These are phyloP conservation scores for Podospora appendiculata DNA, from an alignment of 495 filamentous ascomycete species.

Conservation along the genomic window DNA sequence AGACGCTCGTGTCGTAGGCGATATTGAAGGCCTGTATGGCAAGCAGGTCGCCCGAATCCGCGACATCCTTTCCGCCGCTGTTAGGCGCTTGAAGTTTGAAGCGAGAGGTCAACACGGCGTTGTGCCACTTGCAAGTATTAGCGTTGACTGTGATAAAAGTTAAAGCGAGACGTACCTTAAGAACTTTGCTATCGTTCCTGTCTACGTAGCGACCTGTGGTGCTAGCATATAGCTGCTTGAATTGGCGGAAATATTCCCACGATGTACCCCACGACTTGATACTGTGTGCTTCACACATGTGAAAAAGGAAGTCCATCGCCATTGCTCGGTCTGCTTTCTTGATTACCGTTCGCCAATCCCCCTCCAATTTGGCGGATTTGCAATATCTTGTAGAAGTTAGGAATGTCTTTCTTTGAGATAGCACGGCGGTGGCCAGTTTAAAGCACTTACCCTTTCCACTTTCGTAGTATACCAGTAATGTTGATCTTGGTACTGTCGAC, in stretches of 20 bases:
- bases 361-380: background rate
- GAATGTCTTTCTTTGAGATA: background rate
- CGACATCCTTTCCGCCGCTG: slow-evolving; percentile 19
- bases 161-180: slow-evolving; percentile 27
- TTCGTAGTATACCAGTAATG: slow-evolving; percentile 11
- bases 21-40: slow-evolving; percentile 16
- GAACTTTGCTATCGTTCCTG: slow-evolving; percentile 13
- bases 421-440: background rate
- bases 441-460: slow-evolving; percentile 8
- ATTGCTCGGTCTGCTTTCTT: slow-evolving; percentile 7
- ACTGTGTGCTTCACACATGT: slow-evolving; percentile 10
- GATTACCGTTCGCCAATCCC: slow-evolving; percentile 12
- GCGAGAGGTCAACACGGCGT: slow-evolving; percentile 17
- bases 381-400: slow-evolving; percentile 1
- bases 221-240: slow-evolving; percentile 14
- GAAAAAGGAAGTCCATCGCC: slow-evolving; percentile 13
- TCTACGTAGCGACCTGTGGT: slow-evolving; percentile 13
- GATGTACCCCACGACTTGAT: slow-evolving; percentile 6
- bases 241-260: slow-evolving; percentile 14
- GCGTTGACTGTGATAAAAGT: background rate
- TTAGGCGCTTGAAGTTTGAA: slow-evolving; percentile 25
- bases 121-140: slow-evolving; percentile 13
- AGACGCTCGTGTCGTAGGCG: slow-evolving; percentile 19
- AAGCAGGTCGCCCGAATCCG: slow-evolving; percentile 13
- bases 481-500: slow-evolving; percentile 14